A percentile compares a stretch with the other conserved stretches of the same genome.
These are phyloP conservation scores for Epichloe bromicola DNA, from an alignment of 2,329 filamentous ascomycete genomes.

Conservation along the genomic window DNA sequence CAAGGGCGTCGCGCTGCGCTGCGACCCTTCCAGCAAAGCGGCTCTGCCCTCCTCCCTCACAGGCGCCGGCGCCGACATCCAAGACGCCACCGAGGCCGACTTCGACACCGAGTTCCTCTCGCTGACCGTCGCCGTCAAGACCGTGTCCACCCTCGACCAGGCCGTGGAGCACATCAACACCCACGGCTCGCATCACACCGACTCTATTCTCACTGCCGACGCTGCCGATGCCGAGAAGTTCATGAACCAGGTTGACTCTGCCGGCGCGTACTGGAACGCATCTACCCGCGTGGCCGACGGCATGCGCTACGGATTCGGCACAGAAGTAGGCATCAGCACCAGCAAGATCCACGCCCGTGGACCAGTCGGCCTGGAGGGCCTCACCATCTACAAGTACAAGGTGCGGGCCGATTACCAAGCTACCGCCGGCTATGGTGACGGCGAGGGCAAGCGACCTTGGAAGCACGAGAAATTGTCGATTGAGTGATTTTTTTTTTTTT, in stretches of 20 bases:
- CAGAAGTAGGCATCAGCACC: conserved; percentile 94
- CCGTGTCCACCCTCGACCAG: conserved; percentile 52
- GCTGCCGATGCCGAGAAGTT: conserved; percentile 61
- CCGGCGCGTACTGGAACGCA: conserved; percentile 94
- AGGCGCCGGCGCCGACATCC: conserved; percentile 42
- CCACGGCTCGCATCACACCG: conserved; percentile 89
- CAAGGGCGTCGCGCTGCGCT: conserved; percentile 71
- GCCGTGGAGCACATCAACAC: conserved; percentile 83
- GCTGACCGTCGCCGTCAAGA: conserved; percentile 72
- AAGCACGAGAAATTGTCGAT: conserved; percentile 40
- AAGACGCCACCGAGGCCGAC: conserved; percentile 56
- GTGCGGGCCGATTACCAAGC: conserved; percentile 72
- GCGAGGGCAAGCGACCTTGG: conserved; percentile 44
- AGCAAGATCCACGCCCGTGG: conserved; percentile 96
- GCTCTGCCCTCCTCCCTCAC: conserved; percentile 39
- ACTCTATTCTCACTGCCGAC: conserved; percentile 69
- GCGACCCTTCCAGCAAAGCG: conserved; percentile 56
- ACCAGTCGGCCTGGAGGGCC: conserved; percentile 82
- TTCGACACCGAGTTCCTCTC: conserved; percentile 85
- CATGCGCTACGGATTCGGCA: conserved; percentile 94
- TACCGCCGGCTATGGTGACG: conserved; percentile 61
- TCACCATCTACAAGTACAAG: conserved; percentile 97
- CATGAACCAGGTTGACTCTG: conserved; percentile 74
- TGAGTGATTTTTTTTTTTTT: not conserved
- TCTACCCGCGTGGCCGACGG: conserved; percentile 91